Evolutionary conservation across 768 basidiomycete genomes (phyloP).

Genomic region (Neoboletus brunneissimus): DNA sequence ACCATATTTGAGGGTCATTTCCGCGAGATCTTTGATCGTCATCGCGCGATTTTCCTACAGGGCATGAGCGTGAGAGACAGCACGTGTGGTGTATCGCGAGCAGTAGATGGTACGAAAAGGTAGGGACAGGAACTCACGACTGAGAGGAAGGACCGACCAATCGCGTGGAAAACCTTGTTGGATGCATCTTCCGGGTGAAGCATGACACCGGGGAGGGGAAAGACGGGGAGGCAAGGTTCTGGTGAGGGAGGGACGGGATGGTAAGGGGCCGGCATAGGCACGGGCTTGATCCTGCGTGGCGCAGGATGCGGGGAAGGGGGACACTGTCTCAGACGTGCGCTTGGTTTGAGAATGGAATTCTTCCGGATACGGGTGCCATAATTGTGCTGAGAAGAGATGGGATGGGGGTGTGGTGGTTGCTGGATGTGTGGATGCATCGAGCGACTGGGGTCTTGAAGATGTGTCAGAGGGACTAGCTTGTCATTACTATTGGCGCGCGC

Average conservation of each 20-base stretch:
- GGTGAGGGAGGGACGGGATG: conserved; percentile 15
- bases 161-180: conserved; percentile 70
- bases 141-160: conserved; percentile 69
- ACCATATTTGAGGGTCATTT: conserved; percentile 62
- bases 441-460: conserved; percentile 10
- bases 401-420: conserved; percentile 7
- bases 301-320: conserved; percentile 38
- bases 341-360: conserved; percentile 51
- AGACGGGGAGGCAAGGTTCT: conserved; percentile 35
- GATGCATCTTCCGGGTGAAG: conserved; percentile 72
- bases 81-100: conserved; percentile 20
- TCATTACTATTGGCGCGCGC: conserved; percentile 18
- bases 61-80: conserved; percentile 7
- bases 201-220: conserved; percentile 62
- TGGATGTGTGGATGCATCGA: conserved; percentile 17
- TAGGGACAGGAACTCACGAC: conserved; percentile 48
- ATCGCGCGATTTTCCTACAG: conserved; percentile 74
- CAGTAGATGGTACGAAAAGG: conserved; percentile 7
- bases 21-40: conserved; percentile 84
- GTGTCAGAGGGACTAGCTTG: conserved; percentile 16
- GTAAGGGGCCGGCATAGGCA: conserved; percentile 25
- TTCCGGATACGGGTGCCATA: conserved; percentile 58
- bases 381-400: conserved; percentile 29
- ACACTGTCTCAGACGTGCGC: conserved; percentile 47
- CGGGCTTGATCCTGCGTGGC: conserved; percentile 34